phyloP scores from a whole-genome alignment of 1,139 yeast species.

The Pichia sp. region DNA sequence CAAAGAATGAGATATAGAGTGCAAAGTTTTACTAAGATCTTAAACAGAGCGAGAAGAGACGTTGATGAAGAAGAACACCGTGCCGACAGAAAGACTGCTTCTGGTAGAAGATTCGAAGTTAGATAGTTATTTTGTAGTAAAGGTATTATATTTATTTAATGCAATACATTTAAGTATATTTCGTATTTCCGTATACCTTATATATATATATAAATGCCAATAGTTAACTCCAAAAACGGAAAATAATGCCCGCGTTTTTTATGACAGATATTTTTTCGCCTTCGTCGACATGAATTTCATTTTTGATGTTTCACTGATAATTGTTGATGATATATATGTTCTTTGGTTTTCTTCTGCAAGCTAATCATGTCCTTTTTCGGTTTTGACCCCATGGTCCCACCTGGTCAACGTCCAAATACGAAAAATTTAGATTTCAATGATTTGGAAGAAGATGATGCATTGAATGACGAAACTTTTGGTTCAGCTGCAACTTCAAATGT shows the following conservation, averaged over 20 bases:
- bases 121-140: constrained; percentile 11
- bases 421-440: constrained; percentile 69
- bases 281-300: neutral
- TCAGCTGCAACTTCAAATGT: constrained; percentile 39
- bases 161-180: neutral
- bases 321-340: neutral
- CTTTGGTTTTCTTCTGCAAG: neutral
- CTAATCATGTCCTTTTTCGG: constrained; percentile 50
- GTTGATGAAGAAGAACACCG: constrained; percentile 65
- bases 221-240: neutral
- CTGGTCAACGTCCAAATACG: constrained; percentile 21
- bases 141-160: neutral
- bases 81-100: constrained; percentile 71
- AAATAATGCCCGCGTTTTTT: neutral
- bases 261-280: neutral
- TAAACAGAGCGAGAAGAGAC: constrained; percentile 96
- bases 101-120: constrained; percentile 67
- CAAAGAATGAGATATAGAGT: constrained; percentile 97
- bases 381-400: constrained; percentile 40
- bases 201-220: neutral
- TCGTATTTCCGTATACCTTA: neutral
- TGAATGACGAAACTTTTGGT: constrained; percentile 89
- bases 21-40: constrained; percentile 84
- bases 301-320: neutral
- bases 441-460: constrained; percentile 69